Evolutionary conservation across 495 filamentous ascomycete genomes (phyloP), one percentile per base, ranked within the genome.

Genomic region (Hypoxylon rickii): DNA sequence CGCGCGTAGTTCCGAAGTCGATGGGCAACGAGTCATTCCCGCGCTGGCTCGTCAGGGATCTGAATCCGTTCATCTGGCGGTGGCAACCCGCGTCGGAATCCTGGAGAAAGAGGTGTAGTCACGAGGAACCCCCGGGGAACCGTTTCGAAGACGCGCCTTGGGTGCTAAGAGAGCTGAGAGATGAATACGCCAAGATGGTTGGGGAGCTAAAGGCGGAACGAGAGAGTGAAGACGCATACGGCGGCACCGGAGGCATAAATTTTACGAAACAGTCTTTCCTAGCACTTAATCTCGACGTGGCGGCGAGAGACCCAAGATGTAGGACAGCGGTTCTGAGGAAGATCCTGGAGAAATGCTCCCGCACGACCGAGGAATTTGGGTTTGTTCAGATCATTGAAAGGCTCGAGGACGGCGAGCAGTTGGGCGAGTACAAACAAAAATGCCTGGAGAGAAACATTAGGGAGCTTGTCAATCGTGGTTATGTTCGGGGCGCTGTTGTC

Each of bases 251-350:
- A 10, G 29, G 52, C 21, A 22, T 49, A 0, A 15, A 63, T 15
- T 26, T 61, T 22, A 66, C 64, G 20, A 66, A 55, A 16, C 64
- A 66, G 22, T 66, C 64, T 3, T 44, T 66, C 34, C n/a, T 66
- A 21, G 29, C 55, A 12, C 51, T 66, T 2, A 60, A 39, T 15
- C 26, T 66, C 40, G 51, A 60, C 37, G 45, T 48, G 29, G 64
- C 64, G 34, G 52, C 26, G 5, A 51, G 44, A 18, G 51, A 63
- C 17, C 64, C 64, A 7, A 49, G 63, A 31, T 63, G 60, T 16
- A 63, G 52, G 37, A n/a, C n/a, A 12, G 51, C 51, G 8, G 29
- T 60, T 21, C 20, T 66, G 8, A 52, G 55, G 29, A 51, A 51
- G 12, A 48, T 66, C 17, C 3, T 64, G 36, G 56, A 64, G 22